A percentile compares a stretch with the other conserved stretches of the same genome.
phyloP scores from a whole-genome alignment of 306 rosid genomes.

The Cucumis cinereus region DNA sequence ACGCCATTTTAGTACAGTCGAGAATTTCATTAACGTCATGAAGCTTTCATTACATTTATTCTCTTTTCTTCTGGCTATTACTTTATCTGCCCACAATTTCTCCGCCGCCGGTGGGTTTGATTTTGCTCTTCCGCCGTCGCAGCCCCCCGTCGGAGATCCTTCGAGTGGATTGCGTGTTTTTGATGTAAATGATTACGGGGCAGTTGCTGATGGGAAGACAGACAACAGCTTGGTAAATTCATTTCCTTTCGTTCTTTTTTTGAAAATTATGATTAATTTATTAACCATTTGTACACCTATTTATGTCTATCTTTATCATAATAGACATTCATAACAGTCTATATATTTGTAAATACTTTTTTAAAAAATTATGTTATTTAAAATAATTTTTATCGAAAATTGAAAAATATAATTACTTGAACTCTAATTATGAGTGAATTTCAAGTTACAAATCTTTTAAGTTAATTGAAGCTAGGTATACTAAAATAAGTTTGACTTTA shows the following conservation, averaged over 20 bases:
- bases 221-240: not conserved
- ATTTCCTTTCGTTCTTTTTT: no score
- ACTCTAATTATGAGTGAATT: not conserved
- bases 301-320: not conserved
- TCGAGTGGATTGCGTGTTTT: not conserved
- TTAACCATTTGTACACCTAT: no score
- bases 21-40: not conserved
- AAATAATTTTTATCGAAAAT: no score
- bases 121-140: not conserved
- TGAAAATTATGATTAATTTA: not conserved
- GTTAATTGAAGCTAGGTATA: not conserved
- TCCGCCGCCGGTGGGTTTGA: not conserved
- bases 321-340: no score
- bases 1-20: not conserved
- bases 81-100: not conserved
- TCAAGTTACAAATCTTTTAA: not conserved
- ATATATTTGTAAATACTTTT: no score
- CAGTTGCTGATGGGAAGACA: slow-evolving; percentile 1
- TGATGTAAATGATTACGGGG: slow-evolving; percentile 5
- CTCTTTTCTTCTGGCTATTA: not conserved
- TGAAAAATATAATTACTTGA: not conserved
- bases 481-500: not conserved
- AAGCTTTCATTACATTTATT: not conserved
- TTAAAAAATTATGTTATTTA: no score
- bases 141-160: not conserved